Evolutionary conservation across 2,329 filamentous ascomycete species (phyloP), one percentile per base, ranked within the genome.

Genomic region (Colletotrichum sp.): DNA sequence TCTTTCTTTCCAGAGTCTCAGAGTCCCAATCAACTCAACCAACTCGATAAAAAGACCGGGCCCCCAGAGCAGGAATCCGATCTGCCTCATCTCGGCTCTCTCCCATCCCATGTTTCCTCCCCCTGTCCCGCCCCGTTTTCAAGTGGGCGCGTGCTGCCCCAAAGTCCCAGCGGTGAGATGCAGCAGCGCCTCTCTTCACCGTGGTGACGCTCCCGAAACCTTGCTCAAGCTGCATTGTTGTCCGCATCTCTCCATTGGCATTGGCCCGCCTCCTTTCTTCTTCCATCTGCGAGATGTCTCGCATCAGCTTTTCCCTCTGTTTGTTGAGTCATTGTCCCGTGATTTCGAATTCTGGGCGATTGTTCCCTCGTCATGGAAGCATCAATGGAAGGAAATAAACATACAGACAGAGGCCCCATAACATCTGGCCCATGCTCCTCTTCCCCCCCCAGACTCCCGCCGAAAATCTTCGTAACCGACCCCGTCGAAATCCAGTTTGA

Each of bases 11-110:
- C 14, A 30, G 28, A 30, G 26, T 13, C 26, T 18, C 21, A 59
- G 55, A 59, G 21, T 26, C 55, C 55, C 13, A 59, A 57, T 57
- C 21, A 59, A 59, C 55, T 59, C 26, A 28, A 59, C 24, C 55
- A 61, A 61, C 28, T 61, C 59, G 12, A 32, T n/a, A 16, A 48
- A 60, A 60, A 39, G 43, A 21, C 13, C 18, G 59, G 30, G 34
- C 36, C 70, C 21, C 34, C 48, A 67, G 66, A 74, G 32, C 72
- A 71, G 30, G 60, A 74, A 74, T 36, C 36, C 72, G 28, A 73
- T 75, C 63, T 72, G 55, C 63, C 43, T 75, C 68, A 75, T 75
- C 32, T 72, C 63, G 69, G 69, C 73, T 73, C 69, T 63, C 63
- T 59, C 39, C 63, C 69, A 73, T 71, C 60, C 72, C 72, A 71